A percentile compares a stretch with the other conserved stretches of the same genome.
Evolutionary conservation across 148 eudicot genomes (phyloP).

Genomic region (Mesembryanthemum crystallinum): DNA sequence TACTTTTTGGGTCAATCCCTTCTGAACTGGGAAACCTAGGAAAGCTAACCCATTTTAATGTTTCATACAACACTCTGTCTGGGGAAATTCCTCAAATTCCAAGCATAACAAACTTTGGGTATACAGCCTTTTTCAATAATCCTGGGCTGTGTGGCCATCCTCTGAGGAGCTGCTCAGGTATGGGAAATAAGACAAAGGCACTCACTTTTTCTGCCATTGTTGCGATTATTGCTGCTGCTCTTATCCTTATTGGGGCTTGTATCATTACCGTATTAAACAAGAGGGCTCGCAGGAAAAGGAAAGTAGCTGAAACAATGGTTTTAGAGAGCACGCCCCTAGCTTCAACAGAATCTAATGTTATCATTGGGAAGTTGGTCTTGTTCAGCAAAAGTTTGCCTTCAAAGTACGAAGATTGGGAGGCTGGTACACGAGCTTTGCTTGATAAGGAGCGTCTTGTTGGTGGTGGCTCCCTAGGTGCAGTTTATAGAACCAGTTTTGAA

Average conservation of each 20-base stretch:
- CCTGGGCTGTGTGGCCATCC: constrained; percentile 70
- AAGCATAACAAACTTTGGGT: constrained; percentile 55
- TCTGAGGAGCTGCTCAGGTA: constrained; percentile 33
- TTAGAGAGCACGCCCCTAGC: constrained; percentile 70
- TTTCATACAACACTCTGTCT: constrained; percentile 71
- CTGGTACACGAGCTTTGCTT: constrained; percentile 79
- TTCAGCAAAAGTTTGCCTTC: constrained; percentile 91
- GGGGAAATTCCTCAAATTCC: constrained; percentile 63
- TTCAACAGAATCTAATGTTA: constrained; percentile 61
- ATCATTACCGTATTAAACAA: constrained; percentile 64
- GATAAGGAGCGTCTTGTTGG: constrained; percentile 83
- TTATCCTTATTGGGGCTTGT: constrained; percentile 78
- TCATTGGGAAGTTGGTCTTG: constrained; percentile 87
- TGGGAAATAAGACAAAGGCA: constrained; percentile 45
- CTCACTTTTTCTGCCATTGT: constrained; percentile 73
- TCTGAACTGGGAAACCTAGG: constrained; percentile 49
- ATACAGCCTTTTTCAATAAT: constrained; percentile 68
- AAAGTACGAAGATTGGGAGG: constrained; percentile 94
- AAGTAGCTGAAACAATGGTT: constrained; percentile 40
- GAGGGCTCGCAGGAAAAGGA: constrained; percentile 55
- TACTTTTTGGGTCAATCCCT: constrained; percentile 73
- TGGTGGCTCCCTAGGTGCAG: constrained; percentile 71
- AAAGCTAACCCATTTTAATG: constrained; percentile 62
- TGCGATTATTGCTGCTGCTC: constrained; percentile 84
- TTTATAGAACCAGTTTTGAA: constrained; percentile 75